Conservation (phyloP, 257 asterid genomes). For the Datura wrightii region DNA sequence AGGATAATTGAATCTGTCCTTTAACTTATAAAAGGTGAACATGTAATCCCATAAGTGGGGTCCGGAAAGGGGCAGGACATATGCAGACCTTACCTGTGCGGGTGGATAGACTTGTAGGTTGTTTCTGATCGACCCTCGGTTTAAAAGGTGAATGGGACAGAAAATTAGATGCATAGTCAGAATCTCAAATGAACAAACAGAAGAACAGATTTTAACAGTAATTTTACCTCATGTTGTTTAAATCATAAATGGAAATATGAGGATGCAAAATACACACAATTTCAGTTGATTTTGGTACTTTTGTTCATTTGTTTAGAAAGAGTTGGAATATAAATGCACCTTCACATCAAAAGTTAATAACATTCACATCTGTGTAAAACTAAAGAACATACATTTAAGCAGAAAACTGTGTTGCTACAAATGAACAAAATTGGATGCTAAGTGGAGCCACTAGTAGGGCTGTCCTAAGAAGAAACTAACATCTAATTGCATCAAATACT, state of each 20-base stretch:
- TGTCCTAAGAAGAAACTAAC: slow-evolving; percentile 4
- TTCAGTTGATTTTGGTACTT: background rate
- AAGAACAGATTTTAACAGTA: background rate
- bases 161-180: background rate
- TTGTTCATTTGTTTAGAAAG: background rate
- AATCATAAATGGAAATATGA: no score
- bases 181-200: background rate
- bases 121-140: no score
- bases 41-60: no score
- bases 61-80: no score
- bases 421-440: background rate
- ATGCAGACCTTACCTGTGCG: no score
- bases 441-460: background rate
- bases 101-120: no score
- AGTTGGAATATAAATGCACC: background rate
- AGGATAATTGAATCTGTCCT: no score
- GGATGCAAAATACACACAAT: background rate
- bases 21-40: background rate
- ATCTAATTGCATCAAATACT: slow-evolving; percentile 4
- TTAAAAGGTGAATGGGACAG: background rate
- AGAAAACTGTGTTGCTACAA: background rate
- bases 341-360: background rate
- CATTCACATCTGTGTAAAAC: slow-evolving; percentile 1
- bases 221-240: no score
- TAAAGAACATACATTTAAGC: background rate